These are phyloP conservation scores for cucumber (Cucumis sativus) DNA, from an alignment of 306 rosid genomes.

Conservation along the genomic window DNA sequence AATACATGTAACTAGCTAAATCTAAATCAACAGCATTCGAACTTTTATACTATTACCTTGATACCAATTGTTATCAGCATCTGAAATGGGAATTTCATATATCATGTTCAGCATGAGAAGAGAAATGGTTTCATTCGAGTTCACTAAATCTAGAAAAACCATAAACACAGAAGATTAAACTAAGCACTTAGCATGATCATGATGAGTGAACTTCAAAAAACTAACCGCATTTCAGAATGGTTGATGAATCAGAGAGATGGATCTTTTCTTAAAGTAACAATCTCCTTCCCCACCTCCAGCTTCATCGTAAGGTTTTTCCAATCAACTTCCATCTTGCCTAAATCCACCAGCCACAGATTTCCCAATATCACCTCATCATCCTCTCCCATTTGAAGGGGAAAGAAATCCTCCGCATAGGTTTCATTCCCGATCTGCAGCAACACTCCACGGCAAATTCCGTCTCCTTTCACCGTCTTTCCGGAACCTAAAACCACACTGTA, in stretches of 20 bases:
- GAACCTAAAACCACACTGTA: background rate
- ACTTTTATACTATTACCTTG: background rate
- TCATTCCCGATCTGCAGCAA: background rate
- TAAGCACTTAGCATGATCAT: background rate
- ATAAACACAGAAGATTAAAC: background rate
- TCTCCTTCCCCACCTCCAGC: background rate
- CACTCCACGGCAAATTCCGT: background rate
- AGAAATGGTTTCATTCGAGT: background rate
- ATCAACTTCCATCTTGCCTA: background rate
- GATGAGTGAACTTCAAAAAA: background rate
- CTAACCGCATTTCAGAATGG: background rate
- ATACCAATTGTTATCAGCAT: background rate
- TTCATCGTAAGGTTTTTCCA: background rate
- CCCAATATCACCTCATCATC: background rate
- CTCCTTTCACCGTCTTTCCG: background rate
- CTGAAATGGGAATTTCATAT: background rate
- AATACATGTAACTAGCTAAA: background rate
- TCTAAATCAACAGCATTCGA: background rate
- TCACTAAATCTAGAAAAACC: background rate
- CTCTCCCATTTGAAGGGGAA: background rate
- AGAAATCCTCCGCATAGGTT: background rate
- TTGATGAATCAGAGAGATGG: background rate
- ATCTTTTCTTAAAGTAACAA: background rate
- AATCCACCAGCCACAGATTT: background rate
- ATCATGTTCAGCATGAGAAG: background rate